Evolutionary conservation across 2,329 filamentous ascomycete genomes (phyloP).

Genomic region (Diaporthe vaccinii): DNA sequence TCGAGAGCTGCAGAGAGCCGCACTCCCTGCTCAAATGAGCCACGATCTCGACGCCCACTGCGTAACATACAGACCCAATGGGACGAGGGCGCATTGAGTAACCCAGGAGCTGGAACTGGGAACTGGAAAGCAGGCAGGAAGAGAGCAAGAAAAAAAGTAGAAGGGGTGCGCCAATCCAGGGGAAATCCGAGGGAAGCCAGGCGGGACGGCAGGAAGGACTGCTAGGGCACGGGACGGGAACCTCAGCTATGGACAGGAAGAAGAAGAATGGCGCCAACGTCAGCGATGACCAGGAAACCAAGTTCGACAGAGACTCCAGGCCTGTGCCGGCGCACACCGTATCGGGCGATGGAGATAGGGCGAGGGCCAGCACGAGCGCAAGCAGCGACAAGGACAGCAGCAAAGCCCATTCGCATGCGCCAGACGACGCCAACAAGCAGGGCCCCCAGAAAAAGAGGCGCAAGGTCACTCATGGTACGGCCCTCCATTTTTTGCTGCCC

Average conservation of each 20-base stretch:
- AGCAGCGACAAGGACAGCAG: constrained; percentile 39
- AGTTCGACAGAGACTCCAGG: constrained; percentile 55
- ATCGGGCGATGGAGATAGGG: constrained; percentile 31
- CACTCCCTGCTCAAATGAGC: constrained; percentile 56
- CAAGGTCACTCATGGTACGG: constrained; percentile 90
- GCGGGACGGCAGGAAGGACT: constrained; percentile 37
- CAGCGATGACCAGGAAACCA: constrained; percentile 55
- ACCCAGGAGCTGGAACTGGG: constrained; percentile 48
- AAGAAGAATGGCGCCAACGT: constrained; percentile 50
- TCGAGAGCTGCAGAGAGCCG: constrained; percentile 57
- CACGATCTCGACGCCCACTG: constrained; percentile 57
- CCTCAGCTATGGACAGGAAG: constrained; percentile 50
- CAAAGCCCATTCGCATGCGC: constrained; percentile 45
- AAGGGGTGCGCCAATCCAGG: neutral
- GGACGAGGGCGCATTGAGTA: constrained; percentile 54
- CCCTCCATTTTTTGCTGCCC: constrained; percentile 44
- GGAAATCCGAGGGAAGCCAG: constrained; percentile 16
- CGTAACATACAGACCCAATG: constrained; percentile 61
- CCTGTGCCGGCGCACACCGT: constrained; percentile 46
- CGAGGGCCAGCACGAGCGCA: constrained; percentile 37
- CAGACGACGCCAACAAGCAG: constrained; percentile 58
- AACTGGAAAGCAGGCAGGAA: constrained; percentile 49
- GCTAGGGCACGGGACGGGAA: constrained; percentile 2
- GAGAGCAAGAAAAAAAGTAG: constrained; percentile 11
- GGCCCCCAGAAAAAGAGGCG: constrained; percentile 80